Conservation (phyloP, 78 protist species). For the Chrysochromulina tobinii region DNA sequence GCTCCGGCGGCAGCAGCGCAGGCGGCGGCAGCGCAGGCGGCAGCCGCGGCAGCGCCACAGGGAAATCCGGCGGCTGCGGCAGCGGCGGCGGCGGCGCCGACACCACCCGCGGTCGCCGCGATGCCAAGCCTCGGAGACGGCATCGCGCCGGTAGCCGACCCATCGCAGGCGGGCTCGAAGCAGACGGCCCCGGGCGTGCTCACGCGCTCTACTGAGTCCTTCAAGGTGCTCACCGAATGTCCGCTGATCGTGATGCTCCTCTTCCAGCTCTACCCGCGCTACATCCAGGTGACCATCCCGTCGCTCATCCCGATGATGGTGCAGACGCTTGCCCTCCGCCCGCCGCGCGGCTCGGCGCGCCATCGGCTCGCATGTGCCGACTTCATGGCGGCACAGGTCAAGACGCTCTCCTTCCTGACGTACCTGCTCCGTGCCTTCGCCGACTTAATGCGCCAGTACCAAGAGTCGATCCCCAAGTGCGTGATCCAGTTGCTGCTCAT, state of each 20-base stretch:
- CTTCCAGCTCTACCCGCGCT: constrained; percentile 77
- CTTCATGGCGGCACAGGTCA: constrained; percentile 80
- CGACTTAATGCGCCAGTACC: constrained; percentile 52
- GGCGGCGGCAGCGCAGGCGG: background rate
- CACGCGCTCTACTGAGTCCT: constrained; percentile 34
- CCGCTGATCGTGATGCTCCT: constrained; percentile 88
- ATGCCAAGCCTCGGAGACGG: background rate
- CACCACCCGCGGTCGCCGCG: background rate
- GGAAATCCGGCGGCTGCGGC: no score
- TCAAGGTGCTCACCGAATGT: constrained; percentile 90
- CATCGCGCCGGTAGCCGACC: background rate
- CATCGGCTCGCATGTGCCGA: constrained; percentile 62
- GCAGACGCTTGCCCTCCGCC: constrained; percentile 52
- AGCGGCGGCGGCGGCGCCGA: no score
- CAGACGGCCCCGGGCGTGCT: background rate
- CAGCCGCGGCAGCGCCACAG: background rate
- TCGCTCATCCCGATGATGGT: constrained; percentile 74
- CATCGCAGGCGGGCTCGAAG: background rate
- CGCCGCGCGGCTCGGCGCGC: constrained; percentile 27
- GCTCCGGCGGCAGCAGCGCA: background rate
- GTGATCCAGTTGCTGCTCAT: constrained; percentile 74
- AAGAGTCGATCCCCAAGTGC: constrained; percentile 71
- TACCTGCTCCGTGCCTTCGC: constrained; percentile 71
- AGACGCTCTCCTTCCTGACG: constrained; percentile 88
- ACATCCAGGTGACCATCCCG: constrained; percentile 47